Percentiles rank a stretch among this genome's conserved stretches.
These are phyloP conservation scores for Penicillium bovifimosum DNA, from an alignment of 495 filamentous ascomycete genomes.

Conservation along the genomic window DNA sequence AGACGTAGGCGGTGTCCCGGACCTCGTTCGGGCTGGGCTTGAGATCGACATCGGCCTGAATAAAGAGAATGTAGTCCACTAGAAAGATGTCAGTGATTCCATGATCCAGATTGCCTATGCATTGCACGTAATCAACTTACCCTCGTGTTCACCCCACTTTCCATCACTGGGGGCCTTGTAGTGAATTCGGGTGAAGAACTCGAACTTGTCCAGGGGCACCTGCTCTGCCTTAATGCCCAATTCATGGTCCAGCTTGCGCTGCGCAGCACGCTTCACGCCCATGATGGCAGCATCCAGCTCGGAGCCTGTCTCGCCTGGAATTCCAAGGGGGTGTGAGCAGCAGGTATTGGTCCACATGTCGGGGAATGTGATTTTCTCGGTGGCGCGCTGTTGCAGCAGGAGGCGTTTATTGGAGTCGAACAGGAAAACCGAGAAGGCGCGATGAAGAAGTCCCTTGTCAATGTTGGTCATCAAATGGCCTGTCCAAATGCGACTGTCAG, in stretches of 20 bases:
- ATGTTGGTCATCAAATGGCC: slow-evolving; percentile 99
- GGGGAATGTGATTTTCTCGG: slow-evolving; percentile 98
- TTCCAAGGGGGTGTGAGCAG: slow-evolving; percentile 93
- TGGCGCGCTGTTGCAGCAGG: slow-evolving; percentile 89
- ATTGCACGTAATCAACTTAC: slow-evolving; percentile 46
- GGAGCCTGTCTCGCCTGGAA: slow-evolving; percentile 84
- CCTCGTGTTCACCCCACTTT: slow-evolving; percentile 98
- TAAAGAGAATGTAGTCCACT: slow-evolving; percentile 99
- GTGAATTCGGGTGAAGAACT: slow-evolving; percentile 94
- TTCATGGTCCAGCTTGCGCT: slow-evolving; percentile 90
- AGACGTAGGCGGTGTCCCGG: slow-evolving; percentile 74
- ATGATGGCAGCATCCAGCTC: slow-evolving; percentile 72
- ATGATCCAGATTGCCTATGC: not conserved
- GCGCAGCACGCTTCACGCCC: slow-evolving; percentile 85
- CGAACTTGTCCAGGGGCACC: slow-evolving; percentile 87
- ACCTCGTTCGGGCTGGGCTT: slow-evolving; percentile 82
- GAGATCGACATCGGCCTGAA: slow-evolving; percentile 85
- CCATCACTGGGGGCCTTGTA: slow-evolving; percentile 97
- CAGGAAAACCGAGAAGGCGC: slow-evolving; percentile 95
- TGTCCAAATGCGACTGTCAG: slow-evolving; percentile 28
- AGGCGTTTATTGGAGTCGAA: slow-evolving; percentile 86
- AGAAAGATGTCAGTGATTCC: slow-evolving; percentile 9
- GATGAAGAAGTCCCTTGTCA: slow-evolving; percentile 87
- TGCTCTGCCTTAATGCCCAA: slow-evolving; percentile 85
- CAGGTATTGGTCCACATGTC: slow-evolving; percentile 99